Evolutionary conservation across 1,284 basidiomycete species (phyloP).

Genomic region (Hypsizygus ulmarius): DNA sequence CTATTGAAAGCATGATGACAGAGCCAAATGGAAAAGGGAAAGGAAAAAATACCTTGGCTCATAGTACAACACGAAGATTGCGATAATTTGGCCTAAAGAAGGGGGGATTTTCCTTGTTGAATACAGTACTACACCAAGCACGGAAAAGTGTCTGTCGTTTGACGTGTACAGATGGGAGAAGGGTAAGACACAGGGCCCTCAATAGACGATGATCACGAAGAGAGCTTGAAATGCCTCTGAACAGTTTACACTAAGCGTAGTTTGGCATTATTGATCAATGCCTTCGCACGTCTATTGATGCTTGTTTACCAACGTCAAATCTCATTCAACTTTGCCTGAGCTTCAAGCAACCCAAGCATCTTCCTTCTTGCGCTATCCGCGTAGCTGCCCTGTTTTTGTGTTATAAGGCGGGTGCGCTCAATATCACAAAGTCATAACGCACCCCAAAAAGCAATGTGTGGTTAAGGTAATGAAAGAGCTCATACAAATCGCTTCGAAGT

Average conservation of each 20-base stretch:
- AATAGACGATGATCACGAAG: background rate
- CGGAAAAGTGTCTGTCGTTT: background rate
- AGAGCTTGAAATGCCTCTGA: slow-evolving; percentile 7
- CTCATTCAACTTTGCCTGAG: background rate
- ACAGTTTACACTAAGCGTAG: slow-evolving; percentile 4
- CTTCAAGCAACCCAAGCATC: slow-evolving; percentile 49
- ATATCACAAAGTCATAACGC: slow-evolving; percentile 26
- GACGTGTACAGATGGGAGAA: slow-evolving; percentile 4
- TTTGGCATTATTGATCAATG: too few species aligned
- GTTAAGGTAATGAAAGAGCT: slow-evolving; percentile 87
- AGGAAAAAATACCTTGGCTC: slow-evolving; percentile 16
- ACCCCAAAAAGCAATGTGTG: slow-evolving; percentile 76
- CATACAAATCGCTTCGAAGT: slow-evolving; percentile 71
- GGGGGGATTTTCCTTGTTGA: too few species aligned
- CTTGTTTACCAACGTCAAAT: too few species aligned
- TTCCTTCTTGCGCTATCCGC: slow-evolving; percentile 51
- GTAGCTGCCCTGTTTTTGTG: slow-evolving; percentile 51
- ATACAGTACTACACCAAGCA: too few species aligned
- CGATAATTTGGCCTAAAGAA: background rate
- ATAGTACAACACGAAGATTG: slow-evolving; percentile 8
- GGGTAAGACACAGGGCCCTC: background rate
- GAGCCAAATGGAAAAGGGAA: slow-evolving; percentile 12
- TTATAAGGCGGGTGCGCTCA: background rate
- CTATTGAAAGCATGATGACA: slow-evolving; percentile 31
- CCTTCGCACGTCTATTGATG: too few species aligned